phyloP scores from a whole-genome alignment of 495 filamentous ascomycete species.

The Talaromyces wortmannii region DNA sequence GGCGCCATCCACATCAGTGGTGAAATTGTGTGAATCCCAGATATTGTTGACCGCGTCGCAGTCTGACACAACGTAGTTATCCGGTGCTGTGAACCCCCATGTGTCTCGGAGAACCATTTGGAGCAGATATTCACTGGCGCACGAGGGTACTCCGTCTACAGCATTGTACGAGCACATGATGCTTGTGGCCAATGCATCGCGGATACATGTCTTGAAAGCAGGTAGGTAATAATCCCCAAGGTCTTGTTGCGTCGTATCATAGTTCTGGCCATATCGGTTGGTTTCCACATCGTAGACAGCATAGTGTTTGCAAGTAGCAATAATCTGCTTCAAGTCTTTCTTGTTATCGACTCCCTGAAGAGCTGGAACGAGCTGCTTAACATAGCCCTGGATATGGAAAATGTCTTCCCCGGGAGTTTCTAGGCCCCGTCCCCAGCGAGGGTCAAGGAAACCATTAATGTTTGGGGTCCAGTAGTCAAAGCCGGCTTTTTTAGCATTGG shows the following conservation, averaged over 20 bases:
- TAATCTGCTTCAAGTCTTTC: slow-evolving; percentile 28
- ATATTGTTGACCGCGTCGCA: slow-evolving; percentile 45
- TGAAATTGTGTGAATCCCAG: slow-evolving; percentile 40
- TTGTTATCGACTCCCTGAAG: slow-evolving; percentile 37
- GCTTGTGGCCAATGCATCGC: slow-evolving; percentile 40
- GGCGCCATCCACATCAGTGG: slow-evolving; percentile 30
- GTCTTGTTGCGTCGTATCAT: slow-evolving; percentile 39
- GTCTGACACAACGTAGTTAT: slow-evolving; percentile 44
- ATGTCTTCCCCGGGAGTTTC: slow-evolving; percentile 55
- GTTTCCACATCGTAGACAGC: slow-evolving; percentile 55
- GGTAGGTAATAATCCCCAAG: slow-evolving; percentile 44
- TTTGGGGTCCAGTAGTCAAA: slow-evolving; percentile 57
- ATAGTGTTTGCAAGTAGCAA: slow-evolving; percentile 55
- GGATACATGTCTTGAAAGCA: slow-evolving; percentile 41
- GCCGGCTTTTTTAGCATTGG: slow-evolving; percentile 42
- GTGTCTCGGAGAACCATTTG: slow-evolving; percentile 41
- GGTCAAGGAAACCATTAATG: slow-evolving; percentile 55
- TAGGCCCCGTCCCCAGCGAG: slow-evolving; percentile 46
- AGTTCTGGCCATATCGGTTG: slow-evolving; percentile 37
- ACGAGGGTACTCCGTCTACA: slow-evolving; percentile 45
- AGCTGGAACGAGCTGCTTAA: slow-evolving; percentile 42
- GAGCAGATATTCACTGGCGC: slow-evolving; percentile 42
- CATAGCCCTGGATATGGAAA: slow-evolving; percentile 44
- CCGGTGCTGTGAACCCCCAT: slow-evolving; percentile 38
- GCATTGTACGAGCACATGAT: slow-evolving; percentile 52